Base-by-base conservation (phyloP, 202 grass and related monocot genomes). In the Saccharum hybrid region DNA sequence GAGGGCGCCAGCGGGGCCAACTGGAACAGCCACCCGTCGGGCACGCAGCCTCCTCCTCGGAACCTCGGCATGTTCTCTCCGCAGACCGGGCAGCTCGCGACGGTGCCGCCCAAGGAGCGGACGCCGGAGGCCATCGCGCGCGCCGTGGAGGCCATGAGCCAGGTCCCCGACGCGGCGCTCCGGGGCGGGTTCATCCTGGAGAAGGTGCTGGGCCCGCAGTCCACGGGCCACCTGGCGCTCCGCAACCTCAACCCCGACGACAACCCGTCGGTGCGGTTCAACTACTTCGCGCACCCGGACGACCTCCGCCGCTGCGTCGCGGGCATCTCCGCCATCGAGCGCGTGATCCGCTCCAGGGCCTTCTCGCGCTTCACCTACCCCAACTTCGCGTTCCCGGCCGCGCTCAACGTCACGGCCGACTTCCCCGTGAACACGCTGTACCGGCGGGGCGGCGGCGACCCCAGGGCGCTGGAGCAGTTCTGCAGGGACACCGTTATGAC, bases 171-270 rank as follows among this genome's bases (percentile, higher is more conserved):
- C 28, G 82, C 79, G 66, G 83, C 81, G 64, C 85, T 96, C 45
- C 88, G 93, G 26, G 93, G 93, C 33, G 93, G 93, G n/a, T 96
- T 96, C 89, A 96, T 96, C 85, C 90, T 96, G 12, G 93, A 96
- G 91, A 96, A 96, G 74, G 87, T 96, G 66, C 13, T 85, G 6
- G 93, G 93, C 28, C 93, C 93, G 52, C 86, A 87, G 71, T 96
- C 93, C 19, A 81, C 77, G 18, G 93, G 93, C 21, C 64, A 54
- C 41, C 93, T 96, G 23, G 8, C 15, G 74, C 90, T 96, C 38
- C 82, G 83, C 56, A 93, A 83, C 93, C 85, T 88, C 22, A 83
- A 96, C 88, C 78, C 93, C n/a, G 93, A 96, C 81, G 93, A 93
- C 81, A 96, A 91, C 84, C 93, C 93, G 1, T 28, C 61, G 4